Evolutionary conservation across 352 stramenopile genomes (phyloP), one percentile per base, ranked within the genome.

Genomic region (Phytopythium ostracodes): DNA sequence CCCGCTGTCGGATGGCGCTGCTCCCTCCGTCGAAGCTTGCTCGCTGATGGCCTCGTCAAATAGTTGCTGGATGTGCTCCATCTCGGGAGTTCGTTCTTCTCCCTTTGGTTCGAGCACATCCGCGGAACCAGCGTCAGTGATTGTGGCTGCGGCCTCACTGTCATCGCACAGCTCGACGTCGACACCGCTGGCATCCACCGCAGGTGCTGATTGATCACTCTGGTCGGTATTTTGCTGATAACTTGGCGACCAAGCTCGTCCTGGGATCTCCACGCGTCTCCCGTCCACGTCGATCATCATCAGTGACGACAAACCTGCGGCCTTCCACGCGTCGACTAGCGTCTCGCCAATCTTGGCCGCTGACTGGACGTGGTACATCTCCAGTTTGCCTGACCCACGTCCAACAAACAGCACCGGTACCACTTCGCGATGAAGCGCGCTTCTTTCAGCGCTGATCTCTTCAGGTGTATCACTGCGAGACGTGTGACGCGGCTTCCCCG

Each of bases 331-430:
- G 67, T 91, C 79, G 6, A 88, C 69, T 0, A 88, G 51, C 14
- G 66, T 85, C 70, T 88, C 78, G 31, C 72, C 79, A 49, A 91
- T 87, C 56, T 91, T 91, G 52, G 65, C 81, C 10, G 77, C 76
- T 4, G 82, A 79, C 22, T 88, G 73, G 2, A 91, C 59, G 59
- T 94, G 79, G 46, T 83, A 94, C 74, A 91, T 84, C 60, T 94
- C 80, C 27, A 91, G 38, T 58, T 86, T 84, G 0, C 82, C 79
- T 17, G 77, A 86, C 7, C 81, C 79, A 42, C 84, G 78, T 14
- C 84, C 84, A 24, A 91, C 75, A 64, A 90, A 91, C 4, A 93
- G 67, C 2, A 89, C 70, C 25, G 72, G 77, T 14, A 89, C 71
- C 38, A 83, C 72, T 65, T 88, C 77, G 40, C 67, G 75, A 53